Percentiles rank a stretch among this genome's conserved stretches.
phyloP scores from a whole-genome alignment of 2,329 filamentous ascomycete genomes.

The Trichoderma semiorbis region DNA sequence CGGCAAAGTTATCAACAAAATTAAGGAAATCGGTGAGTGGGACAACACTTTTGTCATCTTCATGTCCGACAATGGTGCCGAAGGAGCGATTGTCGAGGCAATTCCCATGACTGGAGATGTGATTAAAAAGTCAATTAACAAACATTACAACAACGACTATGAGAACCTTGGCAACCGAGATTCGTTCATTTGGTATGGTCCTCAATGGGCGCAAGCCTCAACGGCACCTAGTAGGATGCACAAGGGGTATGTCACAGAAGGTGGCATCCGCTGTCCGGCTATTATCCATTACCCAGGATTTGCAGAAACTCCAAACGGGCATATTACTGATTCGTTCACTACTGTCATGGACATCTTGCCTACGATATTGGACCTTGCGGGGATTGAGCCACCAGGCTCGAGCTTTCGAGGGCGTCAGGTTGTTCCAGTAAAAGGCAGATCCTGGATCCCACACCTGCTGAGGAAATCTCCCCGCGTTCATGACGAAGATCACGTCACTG shows the following conservation, averaged over 20 bases:
- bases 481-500: constrained; percentile 1
- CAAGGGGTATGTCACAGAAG: constrained; percentile 42
- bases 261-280: constrained; percentile 37
- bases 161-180: constrained; percentile 55
- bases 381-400: not conserved
- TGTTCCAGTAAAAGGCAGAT: constrained; percentile 7
- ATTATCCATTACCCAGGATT: constrained; percentile 10
- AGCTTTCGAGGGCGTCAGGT: not conserved
- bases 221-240: constrained; percentile 37
- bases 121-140: constrained; percentile 46
- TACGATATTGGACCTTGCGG: constrained; percentile 5
- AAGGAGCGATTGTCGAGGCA: constrained; percentile 56
- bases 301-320: not conserved
- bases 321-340: not conserved
- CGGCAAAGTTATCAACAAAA: constrained; percentile 55
- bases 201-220: constrained; percentile 47
- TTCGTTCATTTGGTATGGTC: constrained; percentile 60
- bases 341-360: constrained; percentile 14
- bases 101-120: constrained; percentile 35
- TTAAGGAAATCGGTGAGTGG: constrained; percentile 53
- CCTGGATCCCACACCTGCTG: not conserved
- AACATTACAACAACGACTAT: constrained; percentile 49
- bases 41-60: constrained; percentile 56
- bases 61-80: constrained; percentile 61
- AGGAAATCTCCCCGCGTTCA: not conserved